Evolutionary conservation across 2,329 filamentous ascomycete genomes (phyloP).

Genomic region (Ambrosiella xylebori): DNA sequence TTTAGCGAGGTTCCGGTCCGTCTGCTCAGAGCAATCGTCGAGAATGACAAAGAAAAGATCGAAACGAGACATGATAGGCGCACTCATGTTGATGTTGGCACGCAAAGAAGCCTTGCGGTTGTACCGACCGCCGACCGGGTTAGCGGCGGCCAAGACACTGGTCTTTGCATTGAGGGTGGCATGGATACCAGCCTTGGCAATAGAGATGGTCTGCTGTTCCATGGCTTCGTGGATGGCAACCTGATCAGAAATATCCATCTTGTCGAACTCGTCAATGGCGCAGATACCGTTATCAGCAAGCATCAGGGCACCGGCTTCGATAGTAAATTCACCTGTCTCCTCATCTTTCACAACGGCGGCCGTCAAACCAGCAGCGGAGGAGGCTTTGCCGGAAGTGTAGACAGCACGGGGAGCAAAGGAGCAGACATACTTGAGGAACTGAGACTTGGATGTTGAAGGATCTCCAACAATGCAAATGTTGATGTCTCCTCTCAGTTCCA

Average conservation of each 20-base stretch:
- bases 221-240: slow-evolving; percentile 99
- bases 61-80: slow-evolving; percentile 98
- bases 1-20: slow-evolving; percentile 79
- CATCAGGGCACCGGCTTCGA: slow-evolving; percentile 96
- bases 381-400: slow-evolving; percentile 95
- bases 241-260: slow-evolving; percentile 96
- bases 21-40: slow-evolving; percentile 84
- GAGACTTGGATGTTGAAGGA: slow-evolving; percentile 90
- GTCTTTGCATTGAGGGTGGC: slow-evolving; percentile 92
- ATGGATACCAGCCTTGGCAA: slow-evolving; percentile 95
- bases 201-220: slow-evolving; percentile 99
- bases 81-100: slow-evolving; percentile 95
- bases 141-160: slow-evolving; percentile 87
- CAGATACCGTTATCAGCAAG: slow-evolving; percentile 93
- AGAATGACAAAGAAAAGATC: slow-evolving; percentile 97
- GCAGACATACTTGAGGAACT: slow-evolving; percentile 96
- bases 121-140: slow-evolving; percentile 90
- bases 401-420: slow-evolving; percentile 91
- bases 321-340: slow-evolving; percentile 96
- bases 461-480: slow-evolving; percentile 98
- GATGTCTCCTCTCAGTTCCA: slow-evolving; percentile 91
- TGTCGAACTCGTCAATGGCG: slow-evolving; percentile 98
- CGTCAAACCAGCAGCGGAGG: slow-evolving; percentile 90
- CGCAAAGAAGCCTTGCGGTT: slow-evolving; percentile 89
- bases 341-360: slow-evolving; percentile 96